These are phyloP conservation scores for Cyclostephanos tholiformis DNA, from an alignment of 108 stramenopile species.

Conservation along the genomic window DNA sequence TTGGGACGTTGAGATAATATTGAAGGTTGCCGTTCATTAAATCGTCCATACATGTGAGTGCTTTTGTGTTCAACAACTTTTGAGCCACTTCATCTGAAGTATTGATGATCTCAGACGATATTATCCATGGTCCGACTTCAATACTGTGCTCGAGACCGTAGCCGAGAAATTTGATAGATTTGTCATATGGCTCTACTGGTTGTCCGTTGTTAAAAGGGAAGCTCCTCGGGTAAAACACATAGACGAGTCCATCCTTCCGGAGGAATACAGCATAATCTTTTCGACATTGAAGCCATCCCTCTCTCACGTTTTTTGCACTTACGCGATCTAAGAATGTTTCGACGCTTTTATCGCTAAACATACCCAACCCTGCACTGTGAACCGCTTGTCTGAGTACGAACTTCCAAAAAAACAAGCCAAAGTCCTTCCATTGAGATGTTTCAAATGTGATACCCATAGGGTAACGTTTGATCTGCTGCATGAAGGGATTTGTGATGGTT, in stretches of 20 bases:
- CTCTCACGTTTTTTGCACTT: slow-evolving; percentile 35
- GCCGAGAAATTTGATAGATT: slow-evolving; percentile 25
- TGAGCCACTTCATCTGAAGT: slow-evolving; percentile 19
- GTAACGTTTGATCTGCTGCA: slow-evolving; percentile 49
- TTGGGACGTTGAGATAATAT: slow-evolving; percentile 63
- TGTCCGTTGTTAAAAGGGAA: slow-evolving; percentile 63
- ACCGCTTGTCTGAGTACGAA: slow-evolving; percentile 78
- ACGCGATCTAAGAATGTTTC: slow-evolving; percentile 64
- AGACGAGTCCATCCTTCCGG: slow-evolving; percentile 60
- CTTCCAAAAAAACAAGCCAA: slow-evolving; percentile 83
- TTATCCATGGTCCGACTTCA: slow-evolving; percentile 74
- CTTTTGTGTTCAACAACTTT: slow-evolving; percentile 53
- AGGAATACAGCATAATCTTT: slow-evolving; percentile 86
- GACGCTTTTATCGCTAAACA: slow-evolving; percentile 87
- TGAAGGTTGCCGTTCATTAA: slow-evolving; percentile 72
- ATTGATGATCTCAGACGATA: slow-evolving; percentile 45
- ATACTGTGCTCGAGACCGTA: slow-evolving; percentile 44
- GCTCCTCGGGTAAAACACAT: slow-evolving; percentile 65
- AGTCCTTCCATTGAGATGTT: slow-evolving; percentile 65
- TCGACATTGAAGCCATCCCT: slow-evolving; percentile 89
- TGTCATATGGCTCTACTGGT: slow-evolving; percentile 56
- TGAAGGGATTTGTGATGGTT: slow-evolving; percentile 67
- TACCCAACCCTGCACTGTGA: slow-evolving; percentile 76
- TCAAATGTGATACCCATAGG: slow-evolving; percentile 80
- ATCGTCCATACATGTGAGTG: slow-evolving; percentile 55